Base-by-base conservation (phyloP, 176 grass and related monocot species). In the Rhipidocladum racemiflorum region DNA sequence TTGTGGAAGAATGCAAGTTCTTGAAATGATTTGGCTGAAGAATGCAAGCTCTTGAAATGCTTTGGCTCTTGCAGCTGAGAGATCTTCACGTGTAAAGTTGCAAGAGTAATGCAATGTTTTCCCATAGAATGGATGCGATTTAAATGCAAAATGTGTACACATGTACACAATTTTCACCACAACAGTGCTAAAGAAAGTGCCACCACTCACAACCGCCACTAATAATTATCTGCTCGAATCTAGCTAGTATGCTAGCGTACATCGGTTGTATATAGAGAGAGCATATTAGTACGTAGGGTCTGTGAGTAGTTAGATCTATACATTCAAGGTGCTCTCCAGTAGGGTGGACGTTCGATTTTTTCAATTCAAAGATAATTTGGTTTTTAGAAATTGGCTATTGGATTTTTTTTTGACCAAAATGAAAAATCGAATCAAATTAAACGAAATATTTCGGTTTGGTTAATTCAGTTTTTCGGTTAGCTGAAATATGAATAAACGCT, bases 1-100 rank as follows among this genome's bases (percentile, higher is more conserved):
- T 48, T 20, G 74, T 60, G 59, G 56, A 66, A 68, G 56, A 85
- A 35, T 15, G 66, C 65, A 46, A 51, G 13, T 44, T 81, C 77
- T 49, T 10, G 6, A 77, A 66, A 46, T 57, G 36, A 16, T 5
- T 21, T 63, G 34, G 27, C 63, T 55, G 56, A 66, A 68, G 56
- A 85, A 35, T 15, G 66, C 65, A 46, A 51, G 13, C 35, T 81
- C 77, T 49, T 10, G 6, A 77, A 66, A 46, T 57, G 36, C 10
- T 5, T 21, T 63, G 34, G 27, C 63, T 55, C 44, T 43, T 54
- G 51, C 32, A 21, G 29, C n/a, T n/a, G n/a, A 74, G 30, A 61
- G 20, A 49, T 38, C 28, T 8, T 36, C n/a, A 81, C 17, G 4
- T 54, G 23, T 34, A 30, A 55, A 75, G 25, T 66, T 53, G 4